Evolutionary conservation across 2,329 filamentous ascomycete genomes (phyloP).

Genomic region (Ceratocystis cubensis): DNA sequence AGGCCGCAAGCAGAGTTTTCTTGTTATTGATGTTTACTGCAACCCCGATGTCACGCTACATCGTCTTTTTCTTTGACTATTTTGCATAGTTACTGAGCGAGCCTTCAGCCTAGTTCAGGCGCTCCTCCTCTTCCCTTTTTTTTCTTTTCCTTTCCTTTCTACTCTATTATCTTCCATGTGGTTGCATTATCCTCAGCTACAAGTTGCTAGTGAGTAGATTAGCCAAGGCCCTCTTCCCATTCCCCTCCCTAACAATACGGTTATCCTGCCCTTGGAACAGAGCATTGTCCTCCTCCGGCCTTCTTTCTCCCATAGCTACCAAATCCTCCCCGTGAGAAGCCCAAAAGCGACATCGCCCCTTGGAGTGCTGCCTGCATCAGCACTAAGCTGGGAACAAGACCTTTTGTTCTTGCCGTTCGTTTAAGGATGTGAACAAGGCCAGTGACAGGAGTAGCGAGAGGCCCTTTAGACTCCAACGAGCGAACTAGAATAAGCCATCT

Average conservation of each 20-base stretch:
- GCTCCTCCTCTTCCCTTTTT: neutral
- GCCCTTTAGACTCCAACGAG: neutral
- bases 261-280: no score
- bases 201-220: no score
- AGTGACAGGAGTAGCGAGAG: neutral
- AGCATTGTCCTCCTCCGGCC: neutral
- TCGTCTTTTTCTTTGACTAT: no score
- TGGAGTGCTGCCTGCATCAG: neutral
- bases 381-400: neutral
- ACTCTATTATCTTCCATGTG: neutral
- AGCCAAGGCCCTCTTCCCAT: no score
- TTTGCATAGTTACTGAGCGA: no score
- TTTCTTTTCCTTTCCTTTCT: neutral
- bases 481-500: neutral
- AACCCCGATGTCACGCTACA: no score
- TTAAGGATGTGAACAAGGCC: neutral
- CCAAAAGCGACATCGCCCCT: neutral
- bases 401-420: neutral
- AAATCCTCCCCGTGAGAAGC: neutral
- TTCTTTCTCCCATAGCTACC: neutral
- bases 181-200: no score
- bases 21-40: neutral
- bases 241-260: no score
- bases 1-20: neutral
- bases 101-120: no score